Conservation (phyloP, 1,284 basidiomycete genomes). For the Moesziomyces globuligerus region DNA sequence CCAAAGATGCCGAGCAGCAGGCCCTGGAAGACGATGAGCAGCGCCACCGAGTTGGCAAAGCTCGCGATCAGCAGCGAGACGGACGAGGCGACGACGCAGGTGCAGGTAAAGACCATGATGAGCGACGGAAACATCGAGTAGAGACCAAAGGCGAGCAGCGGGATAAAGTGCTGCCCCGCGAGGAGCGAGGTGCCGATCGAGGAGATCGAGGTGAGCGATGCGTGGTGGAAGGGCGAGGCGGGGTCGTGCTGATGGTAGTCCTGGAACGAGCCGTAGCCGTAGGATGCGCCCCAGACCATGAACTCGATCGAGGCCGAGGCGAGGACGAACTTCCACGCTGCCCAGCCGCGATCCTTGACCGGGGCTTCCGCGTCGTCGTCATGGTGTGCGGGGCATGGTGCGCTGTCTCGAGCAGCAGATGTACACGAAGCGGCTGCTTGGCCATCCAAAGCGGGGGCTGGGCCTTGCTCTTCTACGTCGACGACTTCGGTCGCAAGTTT, state of each 20-base stretch:
- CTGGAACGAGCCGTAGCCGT: constrained; percentile 62
- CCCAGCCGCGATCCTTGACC: constrained; percentile 32
- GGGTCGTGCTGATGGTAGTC: constrained; percentile 57
- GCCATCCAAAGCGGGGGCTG: background rate
- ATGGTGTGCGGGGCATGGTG: no score
- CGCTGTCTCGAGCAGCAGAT: no score
- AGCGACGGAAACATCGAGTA: constrained; percentile 44
- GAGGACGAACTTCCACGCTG: constrained; percentile 40
- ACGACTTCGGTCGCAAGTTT: background rate
- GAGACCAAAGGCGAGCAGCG: constrained; percentile 46
- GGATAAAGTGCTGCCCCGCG: constrained; percentile 51
- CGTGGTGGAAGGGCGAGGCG: constrained; percentile 43
- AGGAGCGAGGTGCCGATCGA: constrained; percentile 52
- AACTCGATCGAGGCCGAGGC: constrained; percentile 39
- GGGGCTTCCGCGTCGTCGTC: background rate
- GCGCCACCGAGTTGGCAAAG: constrained; percentile 40
- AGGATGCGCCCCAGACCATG: constrained; percentile 51
- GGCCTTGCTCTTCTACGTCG: background rate
- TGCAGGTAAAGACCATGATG: constrained; percentile 39
- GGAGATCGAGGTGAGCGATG: constrained; percentile 39
- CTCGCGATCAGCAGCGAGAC: constrained; percentile 51
- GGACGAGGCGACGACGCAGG: constrained; percentile 21
- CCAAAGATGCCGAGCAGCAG: constrained; percentile 44
- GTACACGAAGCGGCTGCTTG: background rate
- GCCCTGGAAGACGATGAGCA: constrained; percentile 53